phyloP scores from a whole-genome alignment of 257 asterid genomes.

The Solanum tarijense region DNA sequence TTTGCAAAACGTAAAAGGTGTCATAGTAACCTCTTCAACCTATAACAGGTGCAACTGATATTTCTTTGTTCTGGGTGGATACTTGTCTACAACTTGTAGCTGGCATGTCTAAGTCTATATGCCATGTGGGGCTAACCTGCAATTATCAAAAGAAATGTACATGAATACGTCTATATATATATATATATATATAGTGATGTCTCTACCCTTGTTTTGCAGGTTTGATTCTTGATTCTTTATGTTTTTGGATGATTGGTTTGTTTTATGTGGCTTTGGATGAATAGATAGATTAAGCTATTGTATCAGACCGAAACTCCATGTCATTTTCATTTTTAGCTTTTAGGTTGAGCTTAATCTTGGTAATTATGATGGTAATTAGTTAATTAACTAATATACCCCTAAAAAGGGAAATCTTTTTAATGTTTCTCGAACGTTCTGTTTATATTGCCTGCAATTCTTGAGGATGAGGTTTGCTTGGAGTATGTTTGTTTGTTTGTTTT shows the following conservation, averaged over 20 bases:
- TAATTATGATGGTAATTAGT: not conserved
- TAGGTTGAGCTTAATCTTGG: not conserved
- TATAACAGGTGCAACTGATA: too few species aligned
- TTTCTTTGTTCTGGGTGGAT: too few species aligned
- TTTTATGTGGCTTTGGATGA: not conserved
- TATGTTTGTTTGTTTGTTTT: not conserved
- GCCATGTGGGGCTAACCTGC: too few species aligned
- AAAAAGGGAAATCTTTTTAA: not conserved
- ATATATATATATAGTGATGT: not conserved
- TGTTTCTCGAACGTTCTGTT: not conserved
- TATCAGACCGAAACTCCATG: not conserved
- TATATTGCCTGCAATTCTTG: not conserved
- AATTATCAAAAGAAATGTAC: too few species aligned
- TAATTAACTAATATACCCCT: not conserved
- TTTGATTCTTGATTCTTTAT: not conserved
- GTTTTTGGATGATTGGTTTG: not conserved
- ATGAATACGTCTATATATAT: too few species aligned
- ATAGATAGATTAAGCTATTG: not conserved
- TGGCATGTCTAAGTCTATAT: too few species aligned
- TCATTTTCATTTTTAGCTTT: not conserved
- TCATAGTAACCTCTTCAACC: too few species aligned
- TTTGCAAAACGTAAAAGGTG: too few species aligned
- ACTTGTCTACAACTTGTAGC: too few species aligned
- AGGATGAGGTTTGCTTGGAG: not conserved
- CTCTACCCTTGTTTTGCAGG: not conserved